These are phyloP conservation scores for Cladosporium halotolerans DNA, from an alignment of 2,329 filamentous ascomycete genomes.

Conservation along the genomic window DNA sequence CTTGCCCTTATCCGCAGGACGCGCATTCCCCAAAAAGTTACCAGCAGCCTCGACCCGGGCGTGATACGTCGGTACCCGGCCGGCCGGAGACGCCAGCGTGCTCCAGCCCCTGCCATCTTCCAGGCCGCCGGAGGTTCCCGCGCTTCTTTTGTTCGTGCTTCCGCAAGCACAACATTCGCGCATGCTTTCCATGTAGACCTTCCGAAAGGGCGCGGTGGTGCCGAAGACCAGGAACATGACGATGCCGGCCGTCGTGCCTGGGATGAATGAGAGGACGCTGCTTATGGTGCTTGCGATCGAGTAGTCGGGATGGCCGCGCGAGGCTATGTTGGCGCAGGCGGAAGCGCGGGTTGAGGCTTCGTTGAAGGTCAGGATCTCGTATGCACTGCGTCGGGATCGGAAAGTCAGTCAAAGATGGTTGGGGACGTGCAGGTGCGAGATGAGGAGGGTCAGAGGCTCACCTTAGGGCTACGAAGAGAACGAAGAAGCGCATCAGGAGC, in stretches of 20 bases:
- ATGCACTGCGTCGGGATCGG: slow-evolving; percentile 10
- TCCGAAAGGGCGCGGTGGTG: slow-evolving; percentile 14
- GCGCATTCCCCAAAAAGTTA: background rate
- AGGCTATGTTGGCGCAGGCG: slow-evolving; percentile 1
- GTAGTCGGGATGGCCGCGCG: slow-evolving; percentile 13
- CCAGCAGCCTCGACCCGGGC: background rate
- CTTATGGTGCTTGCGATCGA: slow-evolving; percentile 6
- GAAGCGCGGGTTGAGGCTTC: slow-evolving; percentile 13
- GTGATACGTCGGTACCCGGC: background rate
- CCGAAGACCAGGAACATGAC: slow-evolving; percentile 18
- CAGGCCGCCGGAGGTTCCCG: background rate
- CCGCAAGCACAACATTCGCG: background rate
- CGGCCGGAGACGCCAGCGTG: background rate
- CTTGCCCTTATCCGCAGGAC: background rate
- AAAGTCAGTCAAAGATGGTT: background rate
- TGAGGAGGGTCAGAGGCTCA: background rate
- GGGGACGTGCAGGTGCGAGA: background rate
- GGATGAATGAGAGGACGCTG: slow-evolving; percentile 16
- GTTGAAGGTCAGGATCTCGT: slow-evolving; percentile 11
- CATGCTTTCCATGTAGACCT: slow-evolving; percentile 9
- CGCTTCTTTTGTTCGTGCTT: background rate
- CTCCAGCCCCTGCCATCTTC: background rate
- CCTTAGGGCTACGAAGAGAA: slow-evolving; percentile 14
- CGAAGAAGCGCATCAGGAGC: slow-evolving; percentile 17
- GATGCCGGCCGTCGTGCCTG: slow-evolving; percentile 11